Percentiles rank a stretch among this genome's conserved stretches.
These are phyloP conservation scores for Neostapfia colusana DNA, from an alignment of 176 grass and related monocot species.

Conservation along the genomic window DNA sequence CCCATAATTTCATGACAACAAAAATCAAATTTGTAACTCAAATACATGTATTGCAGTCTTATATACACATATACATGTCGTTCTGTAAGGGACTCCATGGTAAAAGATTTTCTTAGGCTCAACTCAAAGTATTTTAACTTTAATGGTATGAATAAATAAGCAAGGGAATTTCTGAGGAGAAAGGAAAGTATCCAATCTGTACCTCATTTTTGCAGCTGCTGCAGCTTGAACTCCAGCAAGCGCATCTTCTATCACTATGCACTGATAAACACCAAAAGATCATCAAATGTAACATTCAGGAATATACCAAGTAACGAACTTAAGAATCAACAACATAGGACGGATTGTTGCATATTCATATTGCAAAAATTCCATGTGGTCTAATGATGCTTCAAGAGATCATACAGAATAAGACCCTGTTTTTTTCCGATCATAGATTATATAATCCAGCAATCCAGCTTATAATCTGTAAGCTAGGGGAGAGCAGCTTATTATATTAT, in stretches of 20 bases:
- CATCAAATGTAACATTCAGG: conserved; percentile 20
- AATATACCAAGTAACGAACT: conserved; percentile 6
- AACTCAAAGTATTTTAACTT: conserved; percentile 30
- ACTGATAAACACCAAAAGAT: conserved; percentile 50
- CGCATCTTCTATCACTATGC: conserved; percentile 96
- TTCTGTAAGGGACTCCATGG: conserved; percentile 5
- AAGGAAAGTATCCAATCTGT: conserved; percentile 12
- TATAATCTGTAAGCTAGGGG: neutral
- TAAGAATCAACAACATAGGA: neutral
- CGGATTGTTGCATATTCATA: neutral
- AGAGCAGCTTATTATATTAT: neutral
- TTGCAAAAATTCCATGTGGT: neutral
- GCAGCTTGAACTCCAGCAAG: conserved; percentile 98
- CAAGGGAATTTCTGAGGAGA: neutral
- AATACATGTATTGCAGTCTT: neutral
- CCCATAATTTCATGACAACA: neutral
- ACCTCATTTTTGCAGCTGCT: conserved; percentile 92
- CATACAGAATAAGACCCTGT: neutral
- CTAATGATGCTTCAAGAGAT: conserved; percentile 7
- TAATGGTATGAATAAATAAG: conserved; percentile 28
- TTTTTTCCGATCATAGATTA: neutral
- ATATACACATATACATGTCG: conserved; percentile 20
- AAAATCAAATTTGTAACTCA: conserved; percentile 4
- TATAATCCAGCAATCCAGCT: neutral
- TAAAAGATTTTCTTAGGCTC: conserved; percentile 17